These are phyloP conservation scores for Aspergillus arachidicola DNA, from an alignment of 2,329 filamentous ascomycete species.

Conservation along the genomic window DNA sequence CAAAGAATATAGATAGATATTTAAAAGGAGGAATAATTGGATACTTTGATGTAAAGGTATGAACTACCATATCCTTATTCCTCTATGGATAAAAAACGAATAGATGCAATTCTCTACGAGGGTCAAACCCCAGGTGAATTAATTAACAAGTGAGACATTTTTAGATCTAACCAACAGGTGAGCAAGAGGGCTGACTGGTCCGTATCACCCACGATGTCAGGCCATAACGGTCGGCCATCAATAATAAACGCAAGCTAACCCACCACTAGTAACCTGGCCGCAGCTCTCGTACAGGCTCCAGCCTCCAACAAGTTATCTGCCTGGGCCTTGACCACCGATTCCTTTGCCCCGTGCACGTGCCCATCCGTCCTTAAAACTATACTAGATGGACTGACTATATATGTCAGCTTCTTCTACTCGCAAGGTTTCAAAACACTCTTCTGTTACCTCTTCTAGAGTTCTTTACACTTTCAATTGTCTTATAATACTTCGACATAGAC, in stretches of 20 bases:
- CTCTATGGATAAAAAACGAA: too few relatives aligned
- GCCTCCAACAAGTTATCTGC: background rate
- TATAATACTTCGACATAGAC: background rate
- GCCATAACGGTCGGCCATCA: conserved; percentile 8
- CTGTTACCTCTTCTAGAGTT: too few relatives aligned
- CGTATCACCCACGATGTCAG: conserved; percentile 9
- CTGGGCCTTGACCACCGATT: background rate
- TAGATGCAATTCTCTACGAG: too few relatives aligned
- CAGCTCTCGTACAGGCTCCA: conserved; percentile 1
- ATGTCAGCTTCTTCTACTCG: background rate
- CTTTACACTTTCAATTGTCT: background rate
- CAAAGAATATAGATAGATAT: too few relatives aligned
- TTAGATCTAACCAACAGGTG: background rate
- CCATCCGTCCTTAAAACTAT: background rate
- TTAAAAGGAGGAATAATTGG: too few relatives aligned
- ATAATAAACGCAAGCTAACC: conserved; percentile 3
- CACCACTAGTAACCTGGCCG: background rate
- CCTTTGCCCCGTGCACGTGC: background rate
- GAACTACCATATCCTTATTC: too few relatives aligned
- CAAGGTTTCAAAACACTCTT: too few relatives aligned
- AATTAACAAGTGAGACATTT: background rate
- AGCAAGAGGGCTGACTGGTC: background rate
- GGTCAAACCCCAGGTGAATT: too few relatives aligned
- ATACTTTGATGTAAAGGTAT: too few relatives aligned
- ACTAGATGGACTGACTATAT: background rate